Evolutionary conservation across 2,329 filamentous ascomycete species (phyloP), one percentile per base, ranked within the genome.

Genomic region (Calonectria naviculata): DNA sequence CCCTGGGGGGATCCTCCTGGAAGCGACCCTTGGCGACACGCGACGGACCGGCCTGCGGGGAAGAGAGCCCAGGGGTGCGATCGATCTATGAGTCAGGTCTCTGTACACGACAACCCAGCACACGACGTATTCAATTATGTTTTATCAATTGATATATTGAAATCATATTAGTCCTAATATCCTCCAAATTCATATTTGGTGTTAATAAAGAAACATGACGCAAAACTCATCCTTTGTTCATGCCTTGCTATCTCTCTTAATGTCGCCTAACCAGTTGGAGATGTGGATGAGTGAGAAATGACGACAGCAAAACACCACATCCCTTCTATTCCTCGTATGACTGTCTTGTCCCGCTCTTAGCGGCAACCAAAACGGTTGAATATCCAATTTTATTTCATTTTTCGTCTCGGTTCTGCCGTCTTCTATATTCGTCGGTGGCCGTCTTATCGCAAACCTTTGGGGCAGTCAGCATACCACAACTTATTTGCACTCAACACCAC

Each of bases 41-140:
- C 52, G 52, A 36, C 52, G 52, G 52, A 58, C 52, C 52, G 52
- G 21, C 52, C 19, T 58, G 52, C 52, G 52, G 52, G 52, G 52
- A 58, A 58, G 52, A 58, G 21, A 21, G 31, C 17, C 31, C 5
- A 38, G 15, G 8, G 31, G 13, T 13, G 4, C 8, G 19, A 10
- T 52, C 29, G 28, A 31, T 58, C 17, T 36, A 26, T 38, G 52
- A 36, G 52, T 46, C 42, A 34, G 52, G 15, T 5, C n/a, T n/a
- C 49, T 38, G 6, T 38, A 19, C 21, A 38, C 24, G 34, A 21
- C n/a, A 58, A 17, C 34, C 9, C 8, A 17, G 21, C 21, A 58
- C 52, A 26, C 52, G 9, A 4, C 52, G 8, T 46, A 12, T 10
- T 13, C 21, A 24, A 5, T 24, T n/a, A 13, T 46, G 21, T n/a